Evolutionary conservation across 805 yeast species (phyloP).

Genomic region (Pichia manshurica): DNA sequence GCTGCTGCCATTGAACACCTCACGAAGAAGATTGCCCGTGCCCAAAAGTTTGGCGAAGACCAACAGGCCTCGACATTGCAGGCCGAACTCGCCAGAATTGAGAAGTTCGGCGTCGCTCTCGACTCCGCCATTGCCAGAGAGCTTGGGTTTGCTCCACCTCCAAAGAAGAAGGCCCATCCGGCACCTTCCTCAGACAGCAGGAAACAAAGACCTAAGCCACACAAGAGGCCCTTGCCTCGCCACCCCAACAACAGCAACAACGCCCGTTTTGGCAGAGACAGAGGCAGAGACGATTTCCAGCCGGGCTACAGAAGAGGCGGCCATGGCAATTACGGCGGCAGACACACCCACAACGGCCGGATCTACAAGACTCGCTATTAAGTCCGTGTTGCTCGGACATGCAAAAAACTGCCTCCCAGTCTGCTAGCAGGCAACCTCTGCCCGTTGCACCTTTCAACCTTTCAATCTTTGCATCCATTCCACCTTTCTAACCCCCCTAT

Average conservation of each 20-base stretch:
- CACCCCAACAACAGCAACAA: not conserved
- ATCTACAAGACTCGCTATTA: slow-evolving; percentile 6
- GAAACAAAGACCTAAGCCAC: not conserved
- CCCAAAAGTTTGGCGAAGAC: slow-evolving; percentile 73
- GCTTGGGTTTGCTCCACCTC: slow-evolving; percentile 42
- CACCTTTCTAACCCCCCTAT: too few relatives aligned
- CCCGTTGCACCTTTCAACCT: too few relatives aligned
- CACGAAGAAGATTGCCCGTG: slow-evolving; percentile 61
- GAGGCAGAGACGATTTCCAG: not conserved
- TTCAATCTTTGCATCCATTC: too few relatives aligned
- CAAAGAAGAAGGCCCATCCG: not conserved
- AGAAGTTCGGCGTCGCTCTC: slow-evolving; percentile 75
- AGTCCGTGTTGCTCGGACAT: too few relatives aligned
- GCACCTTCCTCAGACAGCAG: too few relatives aligned
- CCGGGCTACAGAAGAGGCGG: slow-evolving; percentile 1
- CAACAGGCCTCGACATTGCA: slow-evolving; percentile 44
- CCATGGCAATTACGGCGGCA: not conserved
- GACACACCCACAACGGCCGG: slow-evolving; percentile 2
- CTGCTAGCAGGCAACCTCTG: too few relatives aligned
- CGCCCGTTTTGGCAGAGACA: too few relatives aligned
- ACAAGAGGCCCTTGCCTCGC: not conserved
- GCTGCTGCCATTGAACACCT: slow-evolving; percentile 62
- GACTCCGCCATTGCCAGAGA: slow-evolving; percentile 64
- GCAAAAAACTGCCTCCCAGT: too few relatives aligned
- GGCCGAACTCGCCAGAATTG: slow-evolving; percentile 62